Conservation (phyloP, 306 rosid genomes). For the Delonix regia region DNA sequence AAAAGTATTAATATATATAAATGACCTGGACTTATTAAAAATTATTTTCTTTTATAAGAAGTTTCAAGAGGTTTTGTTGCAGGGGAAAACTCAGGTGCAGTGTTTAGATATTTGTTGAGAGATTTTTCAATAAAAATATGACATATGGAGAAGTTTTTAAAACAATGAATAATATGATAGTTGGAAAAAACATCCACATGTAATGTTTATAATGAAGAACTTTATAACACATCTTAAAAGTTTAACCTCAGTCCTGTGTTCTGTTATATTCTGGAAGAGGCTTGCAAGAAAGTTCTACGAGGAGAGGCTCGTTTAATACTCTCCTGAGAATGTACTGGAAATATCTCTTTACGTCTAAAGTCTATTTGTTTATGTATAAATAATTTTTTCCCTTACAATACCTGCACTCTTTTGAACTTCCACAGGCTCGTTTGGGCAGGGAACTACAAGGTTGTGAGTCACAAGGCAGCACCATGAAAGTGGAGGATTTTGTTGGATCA, state of each 20-base stretch:
- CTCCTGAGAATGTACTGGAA: not conserved
- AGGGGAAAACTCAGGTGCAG: not conserved
- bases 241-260: no score
- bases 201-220: no score
- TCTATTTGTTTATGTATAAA: not conserved
- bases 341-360: not conserved
- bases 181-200: no score
- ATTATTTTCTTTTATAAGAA: not conserved
- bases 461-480: not conserved
- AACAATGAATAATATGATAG: no score
- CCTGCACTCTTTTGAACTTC: slow-evolving; percentile 8
- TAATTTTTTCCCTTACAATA: not conserved
- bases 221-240: no score
- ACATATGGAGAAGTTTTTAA: no score
- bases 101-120: no score
- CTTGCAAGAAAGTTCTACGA: no score
- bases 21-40: not conserved
- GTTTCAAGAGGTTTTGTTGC: not conserved
- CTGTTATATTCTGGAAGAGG: not conserved
- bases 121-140: no score
- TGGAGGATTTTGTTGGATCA: slow-evolving; percentile 11
- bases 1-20: not conserved
- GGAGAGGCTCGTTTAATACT: no score
- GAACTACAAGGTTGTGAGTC: not conserved
- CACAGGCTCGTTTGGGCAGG: not conserved